These are phyloP conservation scores for Maudiozyma pseudohumilis DNA, from an alignment of 805 yeast genomes.

Conservation along the genomic window DNA sequence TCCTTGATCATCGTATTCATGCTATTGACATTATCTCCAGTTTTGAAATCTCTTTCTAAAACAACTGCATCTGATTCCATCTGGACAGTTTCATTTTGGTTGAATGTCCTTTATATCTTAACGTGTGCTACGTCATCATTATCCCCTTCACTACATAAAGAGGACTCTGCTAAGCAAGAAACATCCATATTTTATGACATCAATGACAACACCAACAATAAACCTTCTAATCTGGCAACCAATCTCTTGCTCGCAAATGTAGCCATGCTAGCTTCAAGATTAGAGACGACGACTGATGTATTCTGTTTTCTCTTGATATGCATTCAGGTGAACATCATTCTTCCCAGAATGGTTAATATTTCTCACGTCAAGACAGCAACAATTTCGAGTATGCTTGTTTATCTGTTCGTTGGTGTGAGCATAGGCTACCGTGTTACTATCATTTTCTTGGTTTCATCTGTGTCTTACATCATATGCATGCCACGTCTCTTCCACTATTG, in stretches of 20 bases:
- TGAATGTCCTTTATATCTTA: slow-evolving; percentile 54
- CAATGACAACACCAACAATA: slow-evolving; percentile 5
- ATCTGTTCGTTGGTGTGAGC: slow-evolving; percentile 14
- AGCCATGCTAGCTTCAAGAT: slow-evolving; percentile 82
- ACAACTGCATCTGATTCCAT: slow-evolving; percentile 90
- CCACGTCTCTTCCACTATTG: slow-evolving; percentile 26
- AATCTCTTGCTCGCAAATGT: slow-evolving; percentile 79
- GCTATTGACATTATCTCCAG: slow-evolving; percentile 75
- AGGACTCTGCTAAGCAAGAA: not conserved
- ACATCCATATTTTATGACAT: slow-evolving; percentile 2
- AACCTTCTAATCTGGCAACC: slow-evolving; percentile 50
- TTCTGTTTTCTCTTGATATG: slow-evolving; percentile 65
- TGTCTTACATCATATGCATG: slow-evolving; percentile 14
- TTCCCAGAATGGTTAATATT: slow-evolving; percentile 19
- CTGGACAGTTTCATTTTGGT: slow-evolving; percentile 83
- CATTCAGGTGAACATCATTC: slow-evolving; percentile 24
- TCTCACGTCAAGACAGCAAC: slow-evolving; percentile 11
- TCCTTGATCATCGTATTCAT: slow-evolving; percentile 59
- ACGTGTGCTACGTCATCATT: slow-evolving; percentile 11
- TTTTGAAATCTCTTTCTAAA: slow-evolving; percentile 74
- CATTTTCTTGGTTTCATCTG: slow-evolving; percentile 10
- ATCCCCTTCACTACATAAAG: slow-evolving; percentile 3
- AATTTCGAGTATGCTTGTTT: slow-evolving; percentile 17
- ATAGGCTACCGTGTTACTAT: slow-evolving; percentile 19
- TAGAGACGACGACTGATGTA: slow-evolving; percentile 62